Evolutionary conservation across 1,284 basidiomycete genomes (phyloP).

Genomic region (Meripilus lineatus): DNA sequence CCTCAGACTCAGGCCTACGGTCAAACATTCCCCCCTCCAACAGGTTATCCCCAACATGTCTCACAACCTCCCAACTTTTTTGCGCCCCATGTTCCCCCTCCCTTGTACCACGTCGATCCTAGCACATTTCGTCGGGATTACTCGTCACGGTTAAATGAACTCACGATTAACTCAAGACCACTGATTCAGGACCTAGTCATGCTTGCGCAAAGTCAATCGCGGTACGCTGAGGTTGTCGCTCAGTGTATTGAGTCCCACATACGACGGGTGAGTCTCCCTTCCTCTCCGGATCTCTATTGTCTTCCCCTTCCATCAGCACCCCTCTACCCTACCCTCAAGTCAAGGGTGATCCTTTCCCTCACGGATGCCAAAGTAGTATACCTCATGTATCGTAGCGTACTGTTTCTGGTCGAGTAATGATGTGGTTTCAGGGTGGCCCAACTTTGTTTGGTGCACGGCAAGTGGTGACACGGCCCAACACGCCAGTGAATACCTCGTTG

Average conservation of each 20-base stretch:
- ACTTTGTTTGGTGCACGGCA: background rate
- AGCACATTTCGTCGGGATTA: slow-evolving; percentile 81
- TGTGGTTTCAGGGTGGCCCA: slow-evolving; percentile 1
- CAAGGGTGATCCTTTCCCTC: background rate
- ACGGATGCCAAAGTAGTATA: background rate
- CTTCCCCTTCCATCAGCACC: slow-evolving; percentile 1
- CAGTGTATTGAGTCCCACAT: slow-evolving; percentile 90
- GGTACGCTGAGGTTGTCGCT: slow-evolving; percentile 78
- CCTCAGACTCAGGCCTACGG: slow-evolving; percentile 38
- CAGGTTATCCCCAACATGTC: slow-evolving; percentile 41
- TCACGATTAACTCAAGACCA: slow-evolving; percentile 94
- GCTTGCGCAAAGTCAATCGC: slow-evolving; percentile 84
- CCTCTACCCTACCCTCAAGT: background rate
- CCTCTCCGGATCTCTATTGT: slow-evolving; percentile 5
- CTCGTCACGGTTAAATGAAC: slow-evolving; percentile 69
- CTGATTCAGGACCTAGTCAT: slow-evolving; percentile 95
- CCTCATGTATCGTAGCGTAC: slow-evolving; percentile 4
- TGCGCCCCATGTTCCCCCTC: slow-evolving; percentile 27
- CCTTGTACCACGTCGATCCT: slow-evolving; percentile 58
- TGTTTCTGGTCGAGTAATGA: slow-evolving; percentile 1
- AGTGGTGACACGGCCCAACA: background rate
- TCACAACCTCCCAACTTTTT: slow-evolving; percentile 32
- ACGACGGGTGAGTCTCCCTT: slow-evolving; percentile 68
- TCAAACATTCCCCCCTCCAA: slow-evolving; percentile 35
- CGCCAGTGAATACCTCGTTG: background rate